Evolutionary conservation across 257 asterid species (phyloP).

Genomic region (Solanum rostratum): DNA sequence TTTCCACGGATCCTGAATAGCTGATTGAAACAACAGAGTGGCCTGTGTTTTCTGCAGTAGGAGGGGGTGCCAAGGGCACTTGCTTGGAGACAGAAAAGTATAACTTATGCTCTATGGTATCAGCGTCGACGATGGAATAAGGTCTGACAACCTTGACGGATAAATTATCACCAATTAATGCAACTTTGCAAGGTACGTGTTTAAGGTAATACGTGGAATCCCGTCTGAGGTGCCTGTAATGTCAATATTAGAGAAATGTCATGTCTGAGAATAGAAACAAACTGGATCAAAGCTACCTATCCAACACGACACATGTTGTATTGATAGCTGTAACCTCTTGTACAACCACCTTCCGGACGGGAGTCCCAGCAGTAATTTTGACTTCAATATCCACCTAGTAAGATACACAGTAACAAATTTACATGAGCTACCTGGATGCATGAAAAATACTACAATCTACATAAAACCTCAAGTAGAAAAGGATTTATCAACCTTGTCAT

Average conservation of each 20-base stretch:
- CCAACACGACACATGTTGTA: constrained; percentile 58
- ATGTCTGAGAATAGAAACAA: too few species aligned
- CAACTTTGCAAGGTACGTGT: constrained; percentile 63
- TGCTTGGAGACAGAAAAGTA: constrained; percentile 39
- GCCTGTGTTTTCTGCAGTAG: constrained; percentile 24
- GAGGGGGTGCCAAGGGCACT: constrained; percentile 29
- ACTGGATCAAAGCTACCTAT: constrained; percentile 22
- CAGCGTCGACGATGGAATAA: constrained; percentile 20
- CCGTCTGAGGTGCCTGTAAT: constrained; percentile 54
- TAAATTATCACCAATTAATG: constrained; percentile 45
- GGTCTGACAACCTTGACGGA: constrained; percentile 27
- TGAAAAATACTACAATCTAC: too few species aligned
- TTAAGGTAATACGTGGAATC: constrained; percentile 53
- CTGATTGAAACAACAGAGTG: constrained; percentile 16
- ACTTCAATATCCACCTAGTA: constrained; percentile 64
- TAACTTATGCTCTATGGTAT: constrained; percentile 26
- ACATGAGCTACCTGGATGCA: too few species aligned
- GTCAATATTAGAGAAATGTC: neutral
- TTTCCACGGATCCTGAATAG: constrained; percentile 23
- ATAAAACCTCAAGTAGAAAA: too few species aligned
- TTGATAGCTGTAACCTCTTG: constrained; percentile 42
- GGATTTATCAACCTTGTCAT: neutral
- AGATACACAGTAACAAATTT: neutral
- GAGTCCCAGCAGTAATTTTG: constrained; percentile 64
- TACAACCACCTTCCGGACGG: constrained; percentile 29